Evolutionary conservation across 2,329 filamentous ascomycete species (phyloP).

Genomic region (Elsinoe ampelina): DNA sequence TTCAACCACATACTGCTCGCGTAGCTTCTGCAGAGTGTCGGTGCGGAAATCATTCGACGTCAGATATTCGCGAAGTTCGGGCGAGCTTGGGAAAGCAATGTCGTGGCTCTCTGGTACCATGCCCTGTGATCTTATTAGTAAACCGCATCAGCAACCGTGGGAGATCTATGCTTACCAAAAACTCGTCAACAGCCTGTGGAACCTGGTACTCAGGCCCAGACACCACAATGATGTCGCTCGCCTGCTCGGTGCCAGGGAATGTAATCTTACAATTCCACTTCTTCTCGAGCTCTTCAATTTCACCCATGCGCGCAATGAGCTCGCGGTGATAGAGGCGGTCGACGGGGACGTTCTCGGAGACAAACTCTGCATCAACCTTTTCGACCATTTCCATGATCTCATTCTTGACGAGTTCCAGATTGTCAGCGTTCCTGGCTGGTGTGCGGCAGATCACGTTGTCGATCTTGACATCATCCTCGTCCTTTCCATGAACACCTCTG

Average conservation of each 20-base stretch:
- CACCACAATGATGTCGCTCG: conserved; percentile 90
- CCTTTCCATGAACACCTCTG: conserved; percentile 81
- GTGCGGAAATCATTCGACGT: conserved; percentile 70
- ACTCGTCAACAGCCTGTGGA: conserved; percentile 89
- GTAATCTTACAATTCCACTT: conserved; percentile 99
- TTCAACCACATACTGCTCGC: conserved; percentile 85
- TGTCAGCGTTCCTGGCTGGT: conserved; percentile 92
- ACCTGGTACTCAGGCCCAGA: conserved; percentile 98
- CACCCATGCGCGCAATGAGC: conserved; percentile 74
- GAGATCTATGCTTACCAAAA: conserved; percentile 51
- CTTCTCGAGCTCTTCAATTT: conserved; percentile 93
- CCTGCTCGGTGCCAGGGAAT: conserved; percentile 94
- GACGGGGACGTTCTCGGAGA: conserved; percentile 84
- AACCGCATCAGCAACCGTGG: not conserved
- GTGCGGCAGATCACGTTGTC: conserved; percentile 99
- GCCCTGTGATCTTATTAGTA: conserved; percentile 46
- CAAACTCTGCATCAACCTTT: conserved; percentile 93
- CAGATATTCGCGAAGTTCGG: conserved; percentile 70
- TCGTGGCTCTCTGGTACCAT: conserved; percentile 98
- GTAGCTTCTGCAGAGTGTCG: conserved; percentile 74
- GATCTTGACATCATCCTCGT: conserved; percentile 96
- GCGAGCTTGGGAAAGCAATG: conserved; percentile 67
- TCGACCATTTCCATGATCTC: conserved; percentile 99
- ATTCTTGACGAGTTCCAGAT: conserved; percentile 91
- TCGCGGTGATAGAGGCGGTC: conserved; percentile 93